A percentile compares a stretch with the other conserved stretches of the same genome.
These are phyloP conservation scores for Truncatella angustata DNA, from an alignment of 2,329 filamentous ascomycete species.

Conservation along the genomic window DNA sequence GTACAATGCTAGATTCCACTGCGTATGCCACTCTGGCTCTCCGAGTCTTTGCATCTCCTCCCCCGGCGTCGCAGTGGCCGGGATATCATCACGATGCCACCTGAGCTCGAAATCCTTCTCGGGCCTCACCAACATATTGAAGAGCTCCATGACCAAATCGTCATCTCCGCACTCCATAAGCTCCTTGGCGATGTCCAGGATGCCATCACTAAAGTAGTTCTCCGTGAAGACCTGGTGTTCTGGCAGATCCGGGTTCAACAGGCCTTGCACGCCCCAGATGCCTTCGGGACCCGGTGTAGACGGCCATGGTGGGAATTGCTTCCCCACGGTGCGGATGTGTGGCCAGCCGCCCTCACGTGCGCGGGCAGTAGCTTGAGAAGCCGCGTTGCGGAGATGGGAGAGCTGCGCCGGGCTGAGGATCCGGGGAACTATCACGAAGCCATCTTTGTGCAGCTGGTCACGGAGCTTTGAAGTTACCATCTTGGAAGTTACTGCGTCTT, in stretches of 20 bases:
- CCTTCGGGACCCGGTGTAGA: constrained; percentile 53
- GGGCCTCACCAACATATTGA: constrained; percentile 80
- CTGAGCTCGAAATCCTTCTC: constrained; percentile 68
- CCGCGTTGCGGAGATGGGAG: constrained; percentile 57
- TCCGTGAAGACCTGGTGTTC: constrained; percentile 60
- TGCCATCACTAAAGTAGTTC: constrained; percentile 68
- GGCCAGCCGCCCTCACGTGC: constrained; percentile 76
- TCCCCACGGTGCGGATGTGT: constrained; percentile 77
- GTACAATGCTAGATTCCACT: constrained; percentile 84
- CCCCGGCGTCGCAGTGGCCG: constrained; percentile 59
- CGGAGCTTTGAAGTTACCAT: constrained; percentile 32
- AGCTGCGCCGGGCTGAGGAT: constrained; percentile 59
- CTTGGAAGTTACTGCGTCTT: too few species aligned
- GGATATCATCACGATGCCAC: constrained; percentile 86
- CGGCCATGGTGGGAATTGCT: constrained; percentile 88
- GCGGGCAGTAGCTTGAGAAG: constrained; percentile 52
- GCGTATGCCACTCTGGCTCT: constrained; percentile 68
- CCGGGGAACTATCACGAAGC: constrained; percentile 71
- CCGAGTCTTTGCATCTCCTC: constrained; percentile 64
- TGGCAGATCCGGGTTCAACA: constrained; percentile 71
- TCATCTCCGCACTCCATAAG: constrained; percentile 59
- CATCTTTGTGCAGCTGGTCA: constrained; percentile 62
- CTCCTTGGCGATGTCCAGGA: constrained; percentile 63
- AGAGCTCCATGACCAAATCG: constrained; percentile 79
- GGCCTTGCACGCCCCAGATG: constrained; percentile 88